A percentile compares a stretch with the other conserved stretches of the same genome.
Conservation (phyloP, 106 monocot genomes). For the Platanthera zijinensis region DNA sequence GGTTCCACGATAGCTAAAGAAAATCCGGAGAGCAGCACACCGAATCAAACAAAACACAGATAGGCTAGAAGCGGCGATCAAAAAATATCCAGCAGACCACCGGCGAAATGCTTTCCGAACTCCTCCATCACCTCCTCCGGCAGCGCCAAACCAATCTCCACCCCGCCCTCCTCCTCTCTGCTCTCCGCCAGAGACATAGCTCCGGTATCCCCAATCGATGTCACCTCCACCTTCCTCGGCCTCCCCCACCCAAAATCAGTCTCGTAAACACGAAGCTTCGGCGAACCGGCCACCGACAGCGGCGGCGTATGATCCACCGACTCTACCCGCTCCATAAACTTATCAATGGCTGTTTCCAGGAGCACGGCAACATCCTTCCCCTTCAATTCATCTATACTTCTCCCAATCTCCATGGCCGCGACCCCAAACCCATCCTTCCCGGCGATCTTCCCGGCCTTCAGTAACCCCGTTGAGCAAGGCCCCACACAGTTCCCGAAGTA, state of each 20-base stretch:
- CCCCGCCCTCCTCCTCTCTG: constrained; percentile 3
- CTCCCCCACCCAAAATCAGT: constrained; percentile 20
- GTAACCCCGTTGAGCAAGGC: background rate
- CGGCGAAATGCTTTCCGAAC: background rate
- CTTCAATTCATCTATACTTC: background rate
- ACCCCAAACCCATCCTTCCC: background rate
- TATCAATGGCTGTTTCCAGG: background rate
- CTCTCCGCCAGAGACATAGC: constrained; percentile 9
- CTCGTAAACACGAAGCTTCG: constrained; percentile 22
- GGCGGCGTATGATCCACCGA: too few relatives aligned
- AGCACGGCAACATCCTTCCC: background rate
- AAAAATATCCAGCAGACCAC: background rate
- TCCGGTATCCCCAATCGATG: constrained; percentile 10
- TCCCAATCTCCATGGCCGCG: constrained; percentile 7
- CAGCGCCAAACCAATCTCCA: constrained; percentile 12
- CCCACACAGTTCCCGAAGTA: constrained; percentile 42
- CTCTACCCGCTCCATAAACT: background rate
- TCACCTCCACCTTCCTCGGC: constrained; percentile 11
- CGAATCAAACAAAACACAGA: too few relatives aligned
- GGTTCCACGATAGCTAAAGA: too few relatives aligned
- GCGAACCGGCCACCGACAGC: background rate
- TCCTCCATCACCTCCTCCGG: background rate
- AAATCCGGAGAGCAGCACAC: too few relatives aligned
- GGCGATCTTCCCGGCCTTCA: background rate
- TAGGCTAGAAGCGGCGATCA: too few relatives aligned